Evolutionary conservation across 1,284 basidiomycete species (phyloP), one percentile per base, ranked within the genome.

Genomic region (Mycena sp.): DNA sequence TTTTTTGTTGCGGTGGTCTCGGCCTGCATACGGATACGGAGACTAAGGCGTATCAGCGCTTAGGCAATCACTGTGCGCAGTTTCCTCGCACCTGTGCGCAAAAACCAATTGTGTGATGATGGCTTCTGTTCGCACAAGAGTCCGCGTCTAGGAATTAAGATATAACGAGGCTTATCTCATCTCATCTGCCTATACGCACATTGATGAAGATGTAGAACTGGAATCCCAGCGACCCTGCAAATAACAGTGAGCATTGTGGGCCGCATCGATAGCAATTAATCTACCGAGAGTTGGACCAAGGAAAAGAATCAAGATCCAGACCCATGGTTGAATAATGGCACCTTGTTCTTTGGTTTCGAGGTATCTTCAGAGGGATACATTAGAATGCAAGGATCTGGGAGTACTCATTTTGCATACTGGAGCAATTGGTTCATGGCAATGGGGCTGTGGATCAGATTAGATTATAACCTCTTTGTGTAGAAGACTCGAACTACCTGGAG

Each of bases 231-330:
- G 78, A 77, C 7, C 28, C 58, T 59, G n/a, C 12, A 21, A 26
- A 35, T 26, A 35, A 9, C 4, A 2, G 29, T 59, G 17, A 53
- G 29, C 7, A 16, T 11, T 19, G 14, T 19, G 2, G 9, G 2
- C 2, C 16, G 76, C 74, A 17, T 23, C 19, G 12, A 17, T 32
- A 81, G 37, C 6, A 84, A 29, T 3, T 6, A 7, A 21, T 26
- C 19, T 45, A 50, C 63, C 58, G 11, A 64, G 5, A n/a, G 40
- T 70, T 3, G 88, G 88, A 7, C 86, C 89, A 3, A 87, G 21
- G 72, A 90, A 86, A 12, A 92, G 79, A 70, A 82, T 78, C 5
- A 77, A 45, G 35, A 92, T 83, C 90, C 90, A 93, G 23, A 91
- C 82, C 83, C 81, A 85, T 1, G 85, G 85, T 16, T 78, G 76